Base-by-base conservation (phyloP, 2,329 filamentous ascomycete species). In the Chaetomiaceae sp. region DNA sequence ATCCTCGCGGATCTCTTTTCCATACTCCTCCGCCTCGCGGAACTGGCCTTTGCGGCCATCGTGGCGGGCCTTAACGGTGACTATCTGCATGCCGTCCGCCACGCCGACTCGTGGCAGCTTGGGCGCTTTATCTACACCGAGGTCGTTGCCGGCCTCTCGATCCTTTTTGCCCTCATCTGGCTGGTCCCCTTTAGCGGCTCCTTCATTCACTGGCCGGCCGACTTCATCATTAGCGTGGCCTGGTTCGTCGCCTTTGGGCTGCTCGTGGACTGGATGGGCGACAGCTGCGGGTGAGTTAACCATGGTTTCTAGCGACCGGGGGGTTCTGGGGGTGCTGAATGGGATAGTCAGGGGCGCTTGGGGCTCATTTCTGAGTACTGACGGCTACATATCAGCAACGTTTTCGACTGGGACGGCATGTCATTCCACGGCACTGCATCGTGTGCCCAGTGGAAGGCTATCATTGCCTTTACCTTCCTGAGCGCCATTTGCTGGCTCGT, bases 71-170 rank as follows among this genome's bases (percentile, higher is more conserved):
- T 89, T 55, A 81, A 84, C 52, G 85, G 83, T 45, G 66, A 79
- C 57, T 86, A 85, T 65, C 78, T 90, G 21, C 76, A 82, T 63
- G 58, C 68, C 3, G 70, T 71, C 44, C 54, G 70, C 19, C 57
- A 71, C 30, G 66, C 72, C 31, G 73, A 74, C 47, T 67, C 73
- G 53, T 83, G 79, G 75, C 70, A 74, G 16, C 70, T 78, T 34
- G 82, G 76, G 31, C 82, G 86, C 50, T 83, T 85, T 71, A 88
- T 91, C 69, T 91, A 89, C 72, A 80, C 85, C 40, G 79, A 86
- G 62, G 79, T 88, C 16, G 76, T 90, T 34, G 83, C 87, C 3
- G 83, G 75, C 17, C 62, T 91, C 16, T 81, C 83, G 12, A 81
- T 90, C 48, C 66, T 91, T 35, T 71, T 88, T n/a, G 74, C 80